Base-by-base conservation (phyloP, 768 basidiomycete species). In the Serendipita sp. region DNA sequence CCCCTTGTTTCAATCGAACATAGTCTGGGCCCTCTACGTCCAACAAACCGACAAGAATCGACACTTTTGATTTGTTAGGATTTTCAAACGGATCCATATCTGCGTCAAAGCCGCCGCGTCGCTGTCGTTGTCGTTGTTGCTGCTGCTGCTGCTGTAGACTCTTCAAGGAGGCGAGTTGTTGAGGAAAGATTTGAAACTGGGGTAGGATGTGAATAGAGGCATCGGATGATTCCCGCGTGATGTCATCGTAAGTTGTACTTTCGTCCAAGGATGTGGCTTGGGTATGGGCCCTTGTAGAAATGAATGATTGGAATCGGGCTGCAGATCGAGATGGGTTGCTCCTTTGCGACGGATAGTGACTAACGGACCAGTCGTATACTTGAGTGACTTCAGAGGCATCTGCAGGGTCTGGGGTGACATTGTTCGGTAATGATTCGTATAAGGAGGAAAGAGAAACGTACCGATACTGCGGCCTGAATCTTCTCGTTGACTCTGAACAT, bases 11-110 rank as follows among this genome's bases (percentile, higher is more conserved):
- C 43, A 87, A 76, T 29, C 74, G 77, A 43, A 91, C 79, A 3
- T 76, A 74, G 67, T 87, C 84, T 0, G 87, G 89, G 0, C 87
- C 88, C 62, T 90, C 87, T 13, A 87, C 79, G 71, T 91, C 89
- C 64, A 91, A 74, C 5, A 80, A 79, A 3, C 84, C 87, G 3
- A 86, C 76, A 3, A 91, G 77, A 5, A 85, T 64, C 45, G 76
- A 79, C 23, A 83, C 76, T 68, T 83, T 84, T 31, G 48, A 6
- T 16, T 6, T 10, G 16, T 52, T 52, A 6, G 48, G 37, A 13
- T 40, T 40, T 13, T 40, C 37, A 40, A 40, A 40, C 13, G 37
- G 37, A 13, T 40, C 37, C 13, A 5, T 40, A 40, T 40, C 37
- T 13, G 37, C 37, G 13, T 40, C 37, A 23, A 23, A 23, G 23